Evolutionary conservation across 2,329 filamentous ascomycete species (phyloP), one percentile per base, ranked within the genome.

Genomic region (Trichothecium roseum): DNA sequence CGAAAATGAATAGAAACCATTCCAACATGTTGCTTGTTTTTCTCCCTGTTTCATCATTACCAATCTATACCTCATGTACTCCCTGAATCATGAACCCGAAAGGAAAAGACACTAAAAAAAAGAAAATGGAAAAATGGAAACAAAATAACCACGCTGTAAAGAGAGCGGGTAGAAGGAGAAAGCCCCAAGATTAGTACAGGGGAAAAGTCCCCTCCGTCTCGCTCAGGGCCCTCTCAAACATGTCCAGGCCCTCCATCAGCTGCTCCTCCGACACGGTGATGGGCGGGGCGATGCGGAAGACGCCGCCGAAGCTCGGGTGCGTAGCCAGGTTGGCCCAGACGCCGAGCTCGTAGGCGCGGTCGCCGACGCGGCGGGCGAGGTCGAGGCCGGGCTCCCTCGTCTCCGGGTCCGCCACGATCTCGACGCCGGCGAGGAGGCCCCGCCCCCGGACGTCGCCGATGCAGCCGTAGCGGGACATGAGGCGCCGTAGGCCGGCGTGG

Each of bases 371-470:
- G 39, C 60, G 56, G 0, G 66, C 71, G 17, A 78, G 48, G 4
- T 69, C 66, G 3, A 60, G 40, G 0, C 56, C 68, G 0, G 65
- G 65, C 2, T 46, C 52, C 40, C 72, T 75, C 0, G 63, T 69
- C 24, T 56, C 47, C 3, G 60, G 49, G 44, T 74, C 61, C 1
- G 54, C 53, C 2, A 80, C 66, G 41, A 79, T 73, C 51, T 78
- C 73, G 7, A 77, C 54, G 3, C 72, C 74, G 0, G 64, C 62
- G 62, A 78, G 67, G 8, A 78, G 55, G 0, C 74, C 74, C 0
- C 72, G 60, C 1, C 73, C 73, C 8, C 74, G 64, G 1, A 80
- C 66, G 45, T 78, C 73, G 1, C 75, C 75, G 35, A 80, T 72
- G 50, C 73, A 80, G 20, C 63, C 66, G 46, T 75, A 78, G n/a